Base-by-base conservation (phyloP, 2,329 filamentous ascomycete genomes). In the Penicillium sp. region DNA sequence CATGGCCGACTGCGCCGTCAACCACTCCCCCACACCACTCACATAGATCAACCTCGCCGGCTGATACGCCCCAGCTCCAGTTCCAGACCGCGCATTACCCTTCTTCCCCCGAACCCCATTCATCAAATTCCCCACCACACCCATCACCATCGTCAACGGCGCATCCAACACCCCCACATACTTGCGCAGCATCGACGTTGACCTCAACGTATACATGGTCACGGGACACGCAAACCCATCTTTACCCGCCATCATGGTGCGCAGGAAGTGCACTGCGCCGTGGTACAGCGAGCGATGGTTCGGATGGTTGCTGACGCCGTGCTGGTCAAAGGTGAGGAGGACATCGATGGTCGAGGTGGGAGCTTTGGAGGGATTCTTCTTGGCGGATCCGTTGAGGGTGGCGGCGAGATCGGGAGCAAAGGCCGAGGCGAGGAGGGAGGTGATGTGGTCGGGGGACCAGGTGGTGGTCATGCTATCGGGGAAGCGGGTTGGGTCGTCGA, bases 271-370 rank as follows among this genome's bases (percentile, higher is more conserved):
- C 39, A 81, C 79, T 5, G 89, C 88, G 48, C 91, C 93, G 66
- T 87, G 79, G 72, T 90, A 90, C 7, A 97, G 80, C 5, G 90
- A 90, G 54, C 87, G 86, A 73, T 98, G 93, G 74, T 98, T 98
- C 24, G 90, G 89, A 70, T 98, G 93, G 38, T 81, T 81, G 49
- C 89, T 95, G 42, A 98, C 78, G 50, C 93, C 93, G 42, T 71
- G 55, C n/a, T 70, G 65, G 73, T 98, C 93, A 65, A 98, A 98
- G 28, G 93, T 98, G 56, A 98, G 76, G 58, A 98, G 78, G 27
- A 85, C 79, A 69, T 95, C 89, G 63, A 95, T 88, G 45, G 72
- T 76, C 0, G 79, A 72, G 33, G 71, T 65, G 2, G 79, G 79
- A 1, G 75, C 66, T 25, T 67, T 52, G 5, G 45, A 48, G 7